Evolutionary conservation across 2,329 filamentous ascomycete species (phyloP).

Genomic region (Hymenoscyphus albidus): DNA sequence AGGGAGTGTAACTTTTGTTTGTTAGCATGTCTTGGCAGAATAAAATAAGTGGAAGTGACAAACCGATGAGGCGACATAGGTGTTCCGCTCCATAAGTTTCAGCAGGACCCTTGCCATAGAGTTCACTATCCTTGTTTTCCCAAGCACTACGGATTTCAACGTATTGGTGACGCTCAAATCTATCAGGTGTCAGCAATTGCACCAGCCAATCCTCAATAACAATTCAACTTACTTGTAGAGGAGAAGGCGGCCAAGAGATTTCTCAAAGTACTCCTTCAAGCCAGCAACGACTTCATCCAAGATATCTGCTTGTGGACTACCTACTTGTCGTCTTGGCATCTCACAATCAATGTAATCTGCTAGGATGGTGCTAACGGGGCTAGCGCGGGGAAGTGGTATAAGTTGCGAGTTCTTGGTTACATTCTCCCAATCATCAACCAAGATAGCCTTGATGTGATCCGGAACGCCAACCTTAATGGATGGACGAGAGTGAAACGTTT

Average conservation of each 20-base stretch:
- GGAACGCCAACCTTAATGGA: constrained; percentile 84
- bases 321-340: constrained; percentile 59
- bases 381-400: constrained; percentile 74
- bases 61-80: constrained; percentile 83
- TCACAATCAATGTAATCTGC: constrained; percentile 75
- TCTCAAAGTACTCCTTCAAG: constrained; percentile 91
- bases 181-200: constrained; percentile 37
- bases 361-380: constrained; percentile 73
- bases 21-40: constrained; percentile 13
- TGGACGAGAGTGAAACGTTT: constrained; percentile 76
- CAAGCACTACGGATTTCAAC: constrained; percentile 70
- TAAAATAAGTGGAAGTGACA: constrained; percentile 33
- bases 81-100: constrained; percentile 95
- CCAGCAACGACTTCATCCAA: constrained; percentile 86
- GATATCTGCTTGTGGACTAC: constrained; percentile 73
- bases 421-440: constrained; percentile 99
- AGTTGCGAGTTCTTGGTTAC: constrained; percentile 93
- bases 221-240: constrained; percentile 62
- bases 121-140: constrained; percentile 57
- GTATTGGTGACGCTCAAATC: constrained; percentile 89
- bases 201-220: neutral
- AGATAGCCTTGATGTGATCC: constrained; percentile 82
- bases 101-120: constrained; percentile 65
- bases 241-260: constrained; percentile 78
- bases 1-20: constrained; percentile 69